Percentiles rank a stretch among this genome's conserved stretches.
Conservation (phyloP, 2,329 filamentous ascomycete genomes). For the Davidsoniella eucalypti region DNA sequence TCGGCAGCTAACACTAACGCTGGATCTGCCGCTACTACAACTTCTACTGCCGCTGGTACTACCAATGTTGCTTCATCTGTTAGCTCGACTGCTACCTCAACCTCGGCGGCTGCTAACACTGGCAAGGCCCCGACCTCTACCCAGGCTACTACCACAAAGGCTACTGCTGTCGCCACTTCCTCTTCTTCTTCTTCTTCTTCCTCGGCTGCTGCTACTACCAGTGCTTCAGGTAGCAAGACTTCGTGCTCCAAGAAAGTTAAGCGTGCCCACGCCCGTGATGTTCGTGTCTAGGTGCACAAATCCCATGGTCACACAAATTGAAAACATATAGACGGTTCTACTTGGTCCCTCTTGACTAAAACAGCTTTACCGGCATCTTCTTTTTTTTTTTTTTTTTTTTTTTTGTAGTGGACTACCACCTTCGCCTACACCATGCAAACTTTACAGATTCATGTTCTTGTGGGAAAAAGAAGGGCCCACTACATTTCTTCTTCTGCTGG, state of each 20-base stretch:
- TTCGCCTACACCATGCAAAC: too few relatives aligned
- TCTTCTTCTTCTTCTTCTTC: slow-evolving; percentile 4
- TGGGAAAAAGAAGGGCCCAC: too few relatives aligned
- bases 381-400: too few relatives aligned
- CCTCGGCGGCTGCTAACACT: not conserved
- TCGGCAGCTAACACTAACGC: not conserved
- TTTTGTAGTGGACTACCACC: too few relatives aligned
- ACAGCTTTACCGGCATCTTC: too few relatives aligned
- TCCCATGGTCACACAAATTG: too few relatives aligned
- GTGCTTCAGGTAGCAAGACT: not conserved
- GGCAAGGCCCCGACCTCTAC: not conserved
- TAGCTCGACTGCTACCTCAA: not conserved
- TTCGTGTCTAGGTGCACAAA: not conserved
- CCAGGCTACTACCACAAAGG: not conserved
- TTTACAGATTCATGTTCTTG: too few relatives aligned
- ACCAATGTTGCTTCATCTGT: not conserved
- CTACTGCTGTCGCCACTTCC: slow-evolving; percentile 1
- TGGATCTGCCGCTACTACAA: not conserved
- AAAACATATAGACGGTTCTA: too few relatives aligned
- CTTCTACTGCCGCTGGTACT: not conserved
- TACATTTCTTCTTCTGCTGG: too few relatives aligned
- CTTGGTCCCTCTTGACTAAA: too few relatives aligned
- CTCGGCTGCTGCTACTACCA: not conserved
- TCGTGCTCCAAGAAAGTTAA: slow-evolving; percentile 1
- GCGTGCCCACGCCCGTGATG: slow-evolving; percentile 6